Percentiles rank a stretch among this genome's conserved stretches.
Conservation (phyloP, 305 asterid species). For the Fraxinus latifolia region DNA sequence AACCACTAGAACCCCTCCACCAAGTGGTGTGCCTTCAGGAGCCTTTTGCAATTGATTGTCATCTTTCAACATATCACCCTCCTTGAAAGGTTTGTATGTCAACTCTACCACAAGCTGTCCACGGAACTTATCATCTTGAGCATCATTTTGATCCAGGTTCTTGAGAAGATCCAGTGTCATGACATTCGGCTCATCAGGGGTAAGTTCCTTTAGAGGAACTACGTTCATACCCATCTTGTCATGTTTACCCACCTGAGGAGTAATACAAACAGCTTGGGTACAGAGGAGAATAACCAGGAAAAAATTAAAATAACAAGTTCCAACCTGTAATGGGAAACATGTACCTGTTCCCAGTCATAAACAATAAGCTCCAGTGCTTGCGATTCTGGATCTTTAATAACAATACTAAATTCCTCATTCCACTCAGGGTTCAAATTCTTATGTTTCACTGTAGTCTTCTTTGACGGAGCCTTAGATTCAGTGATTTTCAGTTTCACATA, state of each 20-base stretch:
- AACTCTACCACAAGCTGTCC: constrained; percentile 83
- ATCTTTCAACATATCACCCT: constrained; percentile 51
- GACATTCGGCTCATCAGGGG: constrained; percentile 63
- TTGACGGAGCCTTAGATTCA: constrained; percentile 88
- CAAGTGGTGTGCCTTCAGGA: constrained; percentile 83
- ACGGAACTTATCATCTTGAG: constrained; percentile 76
- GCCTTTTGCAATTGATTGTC: constrained; percentile 62
- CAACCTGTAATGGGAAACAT: not conserved
- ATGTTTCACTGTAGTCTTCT: constrained; percentile 82
- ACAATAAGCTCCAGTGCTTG: constrained; percentile 73
- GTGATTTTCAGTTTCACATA: constrained; percentile 88
- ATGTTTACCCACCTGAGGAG: constrained; percentile 76
- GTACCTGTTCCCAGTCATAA: constrained; percentile 97
- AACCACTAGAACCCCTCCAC: constrained; percentile 81
- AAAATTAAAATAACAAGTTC: not conserved
- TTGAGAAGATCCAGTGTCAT: constrained; percentile 75
- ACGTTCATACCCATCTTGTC: constrained; percentile 93
- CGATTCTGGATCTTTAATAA: constrained; percentile 77
- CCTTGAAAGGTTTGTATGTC: constrained; percentile 93
- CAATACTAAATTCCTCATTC: constrained; percentile 88
- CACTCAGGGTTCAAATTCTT: constrained; percentile 91
- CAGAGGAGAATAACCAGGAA: not conserved
- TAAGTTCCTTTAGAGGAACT: constrained; percentile 78
- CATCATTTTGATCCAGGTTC: constrained; percentile 66
- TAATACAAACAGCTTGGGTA: not conserved